Conservation (phyloP, 1,139 yeast species). For the Spencermartinsiella ligniputridi region DNA sequence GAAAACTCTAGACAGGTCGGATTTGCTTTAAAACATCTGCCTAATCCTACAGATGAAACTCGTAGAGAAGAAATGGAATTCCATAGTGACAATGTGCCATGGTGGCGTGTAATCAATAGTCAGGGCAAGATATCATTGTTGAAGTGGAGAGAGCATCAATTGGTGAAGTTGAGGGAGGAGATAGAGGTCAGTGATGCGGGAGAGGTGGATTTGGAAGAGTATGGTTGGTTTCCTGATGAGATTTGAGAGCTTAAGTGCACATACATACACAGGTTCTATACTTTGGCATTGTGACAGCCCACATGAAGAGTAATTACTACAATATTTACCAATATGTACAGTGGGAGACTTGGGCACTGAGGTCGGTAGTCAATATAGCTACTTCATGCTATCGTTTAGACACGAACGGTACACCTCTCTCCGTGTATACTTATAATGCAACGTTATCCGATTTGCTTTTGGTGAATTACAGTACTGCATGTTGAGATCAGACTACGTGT, state of each 20-base stretch:
- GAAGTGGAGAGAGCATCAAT: conserved; percentile 46
- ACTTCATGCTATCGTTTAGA: no score
- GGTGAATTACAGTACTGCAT: no score
- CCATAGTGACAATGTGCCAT: conserved; percentile 49
- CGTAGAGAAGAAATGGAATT: conserved; percentile 17
- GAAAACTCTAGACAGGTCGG: conserved; percentile 73
- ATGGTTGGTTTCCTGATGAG: conserved; percentile 70
- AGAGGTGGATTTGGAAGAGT: conserved; percentile 42
- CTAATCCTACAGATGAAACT: conserved; percentile 24
- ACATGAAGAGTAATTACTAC: no score
- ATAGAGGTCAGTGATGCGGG: conserved; percentile 40
- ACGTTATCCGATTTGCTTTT: no score
- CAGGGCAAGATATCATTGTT: conserved; percentile 52
- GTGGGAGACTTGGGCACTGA: no score
- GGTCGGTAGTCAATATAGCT: no score
- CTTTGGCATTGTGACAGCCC: background rate
- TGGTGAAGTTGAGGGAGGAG: conserved; percentile 48
- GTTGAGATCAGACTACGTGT: no score
- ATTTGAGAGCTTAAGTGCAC: no score
- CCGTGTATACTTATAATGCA: no score
- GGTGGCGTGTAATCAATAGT: conserved; percentile 75
- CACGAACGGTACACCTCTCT: no score
- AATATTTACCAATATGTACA: no score
- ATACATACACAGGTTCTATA: background rate
- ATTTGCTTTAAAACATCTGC: conserved; percentile 54